Base-by-base conservation (phyloP, 306 rosid genomes). In the Rosa multiflora region DNA sequence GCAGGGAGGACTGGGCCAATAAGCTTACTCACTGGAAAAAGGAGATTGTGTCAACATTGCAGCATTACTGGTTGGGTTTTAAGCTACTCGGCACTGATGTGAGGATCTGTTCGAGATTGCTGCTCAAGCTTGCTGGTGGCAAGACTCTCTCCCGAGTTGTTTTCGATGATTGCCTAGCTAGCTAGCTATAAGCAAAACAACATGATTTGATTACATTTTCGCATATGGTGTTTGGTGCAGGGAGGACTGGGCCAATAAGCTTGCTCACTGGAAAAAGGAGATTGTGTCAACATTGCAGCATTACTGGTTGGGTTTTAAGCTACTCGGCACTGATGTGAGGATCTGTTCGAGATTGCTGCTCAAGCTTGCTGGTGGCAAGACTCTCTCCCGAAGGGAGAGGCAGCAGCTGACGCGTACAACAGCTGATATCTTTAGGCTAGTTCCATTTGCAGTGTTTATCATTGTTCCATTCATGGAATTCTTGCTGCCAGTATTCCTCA, bases 381-480 rank as follows among this genome's bases (percentile, higher is more conserved):
- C 78, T 79, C 97, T 95, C 70, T 89, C 99, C 23, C 90, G 98
- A 78, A 90, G 97, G 89, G 99, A 92, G 86, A 88, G 92, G 77
- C 97, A 95, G 55, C 97, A 92, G 82, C 91, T 95, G 72, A 95
- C 95, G 0, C 90, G 99, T 76, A 95, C 99, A 29, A 92, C 97
- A 12, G 95, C 92, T 1, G 99, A 95, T 82, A 91, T 95, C 74
- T 91, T 95, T 82, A 86, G 97, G 88, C 96, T 95, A 40, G 99
- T 92, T 81, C 98, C 99, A 12, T 76, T 95, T 71, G 91, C 97
- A 5, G 98, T 95, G 77, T 95, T 92, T 75, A 82, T 95, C 73
- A 82, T 95, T 29, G 99, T 95, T 62, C 99, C 99, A 46, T 92
- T 92, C 81, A 90, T 92, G 97, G 99, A 95, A 71, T 90, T 95